Conservation (phyloP, 495 filamentous ascomycete species). For the Daldinia bambusicola region DNA sequence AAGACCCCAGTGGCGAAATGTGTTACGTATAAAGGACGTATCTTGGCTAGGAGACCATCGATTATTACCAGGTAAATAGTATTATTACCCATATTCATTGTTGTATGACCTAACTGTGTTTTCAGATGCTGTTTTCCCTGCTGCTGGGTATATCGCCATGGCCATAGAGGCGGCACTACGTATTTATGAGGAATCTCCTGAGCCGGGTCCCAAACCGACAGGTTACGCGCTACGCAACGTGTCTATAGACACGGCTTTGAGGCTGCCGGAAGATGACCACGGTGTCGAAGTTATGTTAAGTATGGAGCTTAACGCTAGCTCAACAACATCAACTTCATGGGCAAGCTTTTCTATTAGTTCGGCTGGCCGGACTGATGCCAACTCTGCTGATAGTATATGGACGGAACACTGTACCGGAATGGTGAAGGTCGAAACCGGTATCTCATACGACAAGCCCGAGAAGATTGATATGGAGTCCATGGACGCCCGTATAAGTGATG, state of each 20-base stretch:
- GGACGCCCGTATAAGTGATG: conserved; percentile 12
- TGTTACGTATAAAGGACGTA: conserved; percentile 56
- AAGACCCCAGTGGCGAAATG: conserved; percentile 61
- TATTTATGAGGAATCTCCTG: conserved; percentile 3
- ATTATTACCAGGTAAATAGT: not conserved
- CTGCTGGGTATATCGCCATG: conserved; percentile 61
- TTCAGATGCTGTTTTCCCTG: conserved; percentile 59
- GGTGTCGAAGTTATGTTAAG: conserved; percentile 38
- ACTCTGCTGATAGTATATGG: conserved; percentile 17
- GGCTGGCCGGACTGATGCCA: not conserved
- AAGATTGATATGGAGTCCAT: not conserved
- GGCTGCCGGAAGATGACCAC: conserved; percentile 49
- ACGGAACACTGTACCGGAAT: conserved; percentile 42
- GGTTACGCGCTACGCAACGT: conserved; percentile 38
- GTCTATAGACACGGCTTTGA: conserved; percentile 41
- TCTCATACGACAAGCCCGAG: not conserved
- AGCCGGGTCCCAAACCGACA: conserved; percentile 10
- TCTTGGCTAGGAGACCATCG: conserved; percentile 63
- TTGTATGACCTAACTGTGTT: not conserved
- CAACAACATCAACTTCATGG: conserved; percentile 9
- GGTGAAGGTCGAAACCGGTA: conserved; percentile 30
- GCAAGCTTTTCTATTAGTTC: conserved; percentile 39
- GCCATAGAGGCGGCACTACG: conserved; percentile 56
- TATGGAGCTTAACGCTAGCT: conserved; percentile 12
- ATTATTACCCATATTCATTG: not conserved